A percentile compares a stretch with the other conserved stretches of the same genome.
phyloP scores from a whole-genome alignment of 345 rosid genomes.

The Lumnitzera littorea region DNA sequence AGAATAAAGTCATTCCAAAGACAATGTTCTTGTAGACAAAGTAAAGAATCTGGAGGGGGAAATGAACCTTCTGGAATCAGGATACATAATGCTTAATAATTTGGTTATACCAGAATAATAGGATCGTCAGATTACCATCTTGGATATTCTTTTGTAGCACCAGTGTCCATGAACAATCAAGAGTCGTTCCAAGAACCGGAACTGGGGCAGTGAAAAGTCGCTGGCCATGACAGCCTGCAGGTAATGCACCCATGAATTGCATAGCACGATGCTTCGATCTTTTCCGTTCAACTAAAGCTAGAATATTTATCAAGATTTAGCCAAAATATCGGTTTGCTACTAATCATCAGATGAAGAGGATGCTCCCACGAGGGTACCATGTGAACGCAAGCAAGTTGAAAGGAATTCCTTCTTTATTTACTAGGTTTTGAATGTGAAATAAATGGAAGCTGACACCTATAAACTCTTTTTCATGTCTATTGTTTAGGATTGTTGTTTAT shows the following conservation, averaged over 20 bases:
- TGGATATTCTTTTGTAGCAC: slow-evolving; percentile 75
- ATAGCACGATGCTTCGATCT: no score
- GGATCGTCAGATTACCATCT: slow-evolving; percentile 42
- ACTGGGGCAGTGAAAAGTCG: slow-evolving; percentile 75
- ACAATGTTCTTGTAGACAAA: slow-evolving; percentile 79
- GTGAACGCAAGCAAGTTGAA: no score
- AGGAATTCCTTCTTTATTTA: no score
- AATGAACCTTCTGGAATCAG: background rate
- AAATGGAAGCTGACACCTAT: no score
- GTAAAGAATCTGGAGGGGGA: slow-evolving; percentile 40
- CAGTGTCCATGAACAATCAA: slow-evolving; percentile 78
- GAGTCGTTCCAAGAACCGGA: slow-evolving; percentile 57
- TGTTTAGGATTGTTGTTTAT: no score
- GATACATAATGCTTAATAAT: background rate
- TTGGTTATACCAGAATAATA: background rate
- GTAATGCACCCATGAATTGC: slow-evolving; percentile 3
- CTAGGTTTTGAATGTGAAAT: no score
- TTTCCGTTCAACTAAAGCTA: no score
- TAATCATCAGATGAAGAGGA: no score
- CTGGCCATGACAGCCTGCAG: slow-evolving; percentile 86
- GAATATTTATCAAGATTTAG: no score
- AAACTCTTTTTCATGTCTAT: no score
- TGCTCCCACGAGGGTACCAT: no score
- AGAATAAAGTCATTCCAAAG: slow-evolving; percentile 77
- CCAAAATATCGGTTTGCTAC: no score